Conservation (phyloP, 2,329 filamentous ascomycete genomes). For the Pseudogymnoascus sp. region DNA sequence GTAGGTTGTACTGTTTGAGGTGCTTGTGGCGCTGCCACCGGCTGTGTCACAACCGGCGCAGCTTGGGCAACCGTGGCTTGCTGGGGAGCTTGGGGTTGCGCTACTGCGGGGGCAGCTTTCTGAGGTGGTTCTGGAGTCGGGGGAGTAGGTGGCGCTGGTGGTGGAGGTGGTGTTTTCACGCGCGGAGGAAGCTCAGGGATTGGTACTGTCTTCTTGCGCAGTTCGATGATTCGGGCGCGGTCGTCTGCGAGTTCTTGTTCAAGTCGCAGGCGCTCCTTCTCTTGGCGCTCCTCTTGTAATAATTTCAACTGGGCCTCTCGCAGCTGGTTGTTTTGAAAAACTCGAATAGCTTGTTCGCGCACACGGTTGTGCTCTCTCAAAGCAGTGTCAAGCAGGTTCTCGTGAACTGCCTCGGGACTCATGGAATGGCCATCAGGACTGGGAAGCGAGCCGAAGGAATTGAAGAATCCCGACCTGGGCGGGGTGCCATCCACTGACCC, state of each 20-base stretch:
- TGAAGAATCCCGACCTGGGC: neutral
- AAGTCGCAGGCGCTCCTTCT: neutral
- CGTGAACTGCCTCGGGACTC: slow-evolving; percentile 14
- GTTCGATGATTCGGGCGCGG: slow-evolving; percentile 18
- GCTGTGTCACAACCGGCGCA: neutral
- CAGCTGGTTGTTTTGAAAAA: slow-evolving; percentile 40
- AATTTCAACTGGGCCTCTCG: slow-evolving; percentile 24
- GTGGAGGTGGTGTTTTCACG: neutral
- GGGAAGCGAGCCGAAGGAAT: slow-evolving; percentile 5
- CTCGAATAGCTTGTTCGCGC: slow-evolving; percentile 40
- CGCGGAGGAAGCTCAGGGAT: slow-evolving; percentile 15
- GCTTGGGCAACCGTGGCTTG: slow-evolving; percentile 11
- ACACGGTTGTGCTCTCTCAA: slow-evolving; percentile 60
- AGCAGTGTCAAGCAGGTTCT: slow-evolving; percentile 55
- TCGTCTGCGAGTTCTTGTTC: slow-evolving; percentile 8
- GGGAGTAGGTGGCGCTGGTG: slow-evolving; percentile 2
- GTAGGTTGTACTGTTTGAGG: neutral
- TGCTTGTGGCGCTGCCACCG: neutral
- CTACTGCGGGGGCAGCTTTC: slow-evolving; percentile 1
- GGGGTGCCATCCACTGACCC: neutral
- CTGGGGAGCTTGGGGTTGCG: neutral
- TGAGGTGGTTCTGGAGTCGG: slow-evolving; percentile 1
- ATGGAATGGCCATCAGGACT: neutral
- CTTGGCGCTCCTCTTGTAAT: slow-evolving; percentile 10
- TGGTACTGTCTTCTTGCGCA: slow-evolving; percentile 31